Evolutionary conservation across 306 rosid genomes (phyloP).

Genomic region (Inga leiocalycina): DNA sequence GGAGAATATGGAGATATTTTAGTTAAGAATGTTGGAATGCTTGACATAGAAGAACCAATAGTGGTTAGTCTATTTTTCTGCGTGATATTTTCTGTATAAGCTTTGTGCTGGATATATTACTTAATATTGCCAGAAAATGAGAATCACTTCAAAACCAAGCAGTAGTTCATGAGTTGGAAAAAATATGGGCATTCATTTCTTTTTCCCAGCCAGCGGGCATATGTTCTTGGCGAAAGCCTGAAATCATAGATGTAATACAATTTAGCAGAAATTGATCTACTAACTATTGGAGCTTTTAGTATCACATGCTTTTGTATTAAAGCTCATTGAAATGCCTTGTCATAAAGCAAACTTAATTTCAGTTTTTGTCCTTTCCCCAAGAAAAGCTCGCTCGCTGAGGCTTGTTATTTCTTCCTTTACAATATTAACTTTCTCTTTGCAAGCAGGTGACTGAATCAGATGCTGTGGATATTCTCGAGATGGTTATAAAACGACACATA

Average conservation of each 20-base stretch:
- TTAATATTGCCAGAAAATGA: slow-evolving; percentile 37
- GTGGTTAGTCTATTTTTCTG: slow-evolving; percentile 61
- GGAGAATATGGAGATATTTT: slow-evolving; percentile 96
- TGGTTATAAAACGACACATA: slow-evolving; percentile 67
- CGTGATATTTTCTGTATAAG: slow-evolving; percentile 23
- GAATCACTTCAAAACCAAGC: not conserved
- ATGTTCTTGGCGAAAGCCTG: slow-evolving; percentile 15
- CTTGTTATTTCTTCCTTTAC: slow-evolving; percentile 22
- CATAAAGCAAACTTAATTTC: slow-evolving; percentile 7
- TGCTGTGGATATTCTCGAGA: slow-evolving; percentile 78
- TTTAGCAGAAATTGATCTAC: slow-evolving; percentile 27
- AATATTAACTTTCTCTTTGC: not conserved
- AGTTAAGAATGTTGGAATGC: slow-evolving; percentile 85
- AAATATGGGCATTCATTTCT: slow-evolving; percentile 23
- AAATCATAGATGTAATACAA: slow-evolving; percentile 16
- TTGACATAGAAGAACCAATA: slow-evolving; percentile 83
- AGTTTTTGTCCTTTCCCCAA: not conserved
- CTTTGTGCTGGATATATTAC: slow-evolving; percentile 20
- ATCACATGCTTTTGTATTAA: slow-evolving; percentile 11
- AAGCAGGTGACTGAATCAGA: slow-evolving; percentile 88
- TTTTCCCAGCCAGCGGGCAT: slow-evolving; percentile 11
- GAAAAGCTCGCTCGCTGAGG: not conserved
- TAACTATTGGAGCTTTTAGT: slow-evolving; percentile 22
- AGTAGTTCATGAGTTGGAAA: slow-evolving; percentile 21
- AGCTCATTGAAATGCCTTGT: slow-evolving; percentile 21